A percentile compares a stretch with the other conserved stretches of the same genome.
Conservation (phyloP, 2,329 filamentous ascomycete genomes). For the Sclerotinia sclerotiorum region DNA sequence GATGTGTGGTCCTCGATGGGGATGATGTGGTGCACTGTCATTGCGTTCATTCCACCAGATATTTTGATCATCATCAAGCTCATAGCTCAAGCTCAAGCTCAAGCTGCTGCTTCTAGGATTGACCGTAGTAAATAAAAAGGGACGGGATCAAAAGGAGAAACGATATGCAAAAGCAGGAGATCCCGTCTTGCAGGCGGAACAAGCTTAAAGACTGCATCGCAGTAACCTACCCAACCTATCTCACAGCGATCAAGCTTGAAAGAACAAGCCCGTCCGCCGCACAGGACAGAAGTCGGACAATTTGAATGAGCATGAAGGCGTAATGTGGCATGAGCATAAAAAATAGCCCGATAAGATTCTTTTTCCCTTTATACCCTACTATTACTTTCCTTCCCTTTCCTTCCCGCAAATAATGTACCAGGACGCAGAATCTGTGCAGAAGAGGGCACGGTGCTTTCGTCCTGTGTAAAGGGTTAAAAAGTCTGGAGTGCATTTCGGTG, state of each 20-base stretch:
- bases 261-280: slow-evolving; percentile 10
- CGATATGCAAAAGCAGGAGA: slow-evolving; percentile 24
- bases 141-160: slow-evolving; percentile 1
- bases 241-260: slow-evolving; percentile 20
- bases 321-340: neutral
- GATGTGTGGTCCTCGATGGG: neutral
- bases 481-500: slow-evolving; percentile 17
- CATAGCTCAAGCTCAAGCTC: neutral
- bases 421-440: slow-evolving; percentile 1
- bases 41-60: slow-evolving; percentile 1
- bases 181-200: slow-evolving; percentile 23
- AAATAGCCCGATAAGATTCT: slow-evolving; percentile 1
- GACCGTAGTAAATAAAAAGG: neutral
- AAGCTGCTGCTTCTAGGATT: slow-evolving; percentile 1
- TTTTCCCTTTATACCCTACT: neutral
- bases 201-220: slow-evolving; percentile 15
- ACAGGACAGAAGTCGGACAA: slow-evolving; percentile 21
- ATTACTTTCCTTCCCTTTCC: neutral
- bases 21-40: slow-evolving; percentile 1
- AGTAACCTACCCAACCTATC: slow-evolving; percentile 12
- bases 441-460: neutral
- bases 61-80: neutral
- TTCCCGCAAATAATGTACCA: neutral
- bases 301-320: slow-evolving; percentile 3
- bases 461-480: neutral